phyloP scores from a whole-genome alignment of 202 grass and related monocot species.

The Brachypodium distachyon region DNA sequence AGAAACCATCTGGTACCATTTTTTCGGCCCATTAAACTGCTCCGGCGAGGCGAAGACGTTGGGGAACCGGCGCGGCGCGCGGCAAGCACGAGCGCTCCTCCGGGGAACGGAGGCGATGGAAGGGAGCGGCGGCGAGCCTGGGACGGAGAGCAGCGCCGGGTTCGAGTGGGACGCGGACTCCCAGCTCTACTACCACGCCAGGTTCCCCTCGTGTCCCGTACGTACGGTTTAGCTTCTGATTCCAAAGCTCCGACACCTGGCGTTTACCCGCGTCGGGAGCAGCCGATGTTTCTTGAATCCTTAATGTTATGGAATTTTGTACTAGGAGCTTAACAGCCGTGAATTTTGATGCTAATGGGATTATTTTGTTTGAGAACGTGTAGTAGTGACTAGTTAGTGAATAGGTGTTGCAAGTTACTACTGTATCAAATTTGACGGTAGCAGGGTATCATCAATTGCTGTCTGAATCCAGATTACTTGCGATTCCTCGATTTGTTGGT shows the following conservation, averaged over 20 bases:
- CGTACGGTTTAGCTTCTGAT: neutral
- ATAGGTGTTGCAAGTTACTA: neutral
- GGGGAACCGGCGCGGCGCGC: neutral
- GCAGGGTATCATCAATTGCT: neutral
- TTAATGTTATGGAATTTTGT: neutral
- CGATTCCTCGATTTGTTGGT: neutral
- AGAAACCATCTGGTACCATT: neutral
- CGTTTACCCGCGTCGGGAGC: neutral
- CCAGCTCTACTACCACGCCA: constrained; percentile 66
- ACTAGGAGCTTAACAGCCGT: neutral
- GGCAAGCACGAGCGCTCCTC: neutral
- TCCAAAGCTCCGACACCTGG: neutral
- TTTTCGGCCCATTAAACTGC: neutral
- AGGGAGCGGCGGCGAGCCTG: neutral
- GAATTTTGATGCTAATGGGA: neutral
- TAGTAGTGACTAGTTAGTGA: neutral
- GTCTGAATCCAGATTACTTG: neutral
- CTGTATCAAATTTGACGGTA: neutral
- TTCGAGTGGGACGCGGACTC: constrained; percentile 60
- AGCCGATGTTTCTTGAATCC: neutral
- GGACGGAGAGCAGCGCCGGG: neutral
- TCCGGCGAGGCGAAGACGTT: neutral
- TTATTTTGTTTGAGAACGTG: neutral
- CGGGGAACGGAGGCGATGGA: constrained; percentile 21
- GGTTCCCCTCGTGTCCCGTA: constrained; percentile 14